phyloP scores from a whole-genome alignment of 129 eudicot genomes.

The Dittrichia graveolens region DNA sequence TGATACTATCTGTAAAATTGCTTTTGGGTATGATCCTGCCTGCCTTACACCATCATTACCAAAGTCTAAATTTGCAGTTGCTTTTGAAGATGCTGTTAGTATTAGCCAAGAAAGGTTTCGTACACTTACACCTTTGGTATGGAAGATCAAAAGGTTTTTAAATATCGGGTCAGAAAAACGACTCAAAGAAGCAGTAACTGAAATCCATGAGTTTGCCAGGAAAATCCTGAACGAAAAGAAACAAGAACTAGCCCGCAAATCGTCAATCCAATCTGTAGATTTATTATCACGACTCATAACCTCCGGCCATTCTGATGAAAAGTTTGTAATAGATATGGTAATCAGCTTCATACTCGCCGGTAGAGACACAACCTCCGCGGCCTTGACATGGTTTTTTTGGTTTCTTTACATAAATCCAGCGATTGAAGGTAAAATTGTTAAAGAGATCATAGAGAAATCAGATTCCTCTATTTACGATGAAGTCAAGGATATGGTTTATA shows the following conservation, averaged over 20 bases:
- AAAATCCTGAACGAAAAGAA: conserved; percentile 28
- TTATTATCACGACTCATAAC: conserved; percentile 28
- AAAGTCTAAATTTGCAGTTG: conserved; percentile 29
- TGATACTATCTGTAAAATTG: conserved; percentile 34
- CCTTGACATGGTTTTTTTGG: conserved; percentile 40
- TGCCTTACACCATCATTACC: conserved; percentile 33
- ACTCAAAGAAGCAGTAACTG: conserved; percentile 25
- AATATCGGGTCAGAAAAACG: conserved; percentile 33
- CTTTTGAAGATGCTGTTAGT: conserved; percentile 36
- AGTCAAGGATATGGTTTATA: conserved; percentile 39
- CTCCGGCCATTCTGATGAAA: conserved; percentile 54
- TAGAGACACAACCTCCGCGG: conserved; percentile 38
- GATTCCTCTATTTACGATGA: conserved; percentile 33
- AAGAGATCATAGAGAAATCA: conserved; percentile 27
- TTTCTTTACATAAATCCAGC: conserved; percentile 25
- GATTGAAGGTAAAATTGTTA: conserved; percentile 20
- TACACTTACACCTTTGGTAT: conserved; percentile 37
- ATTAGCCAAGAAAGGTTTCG: conserved; percentile 26
- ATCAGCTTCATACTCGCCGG: conserved; percentile 64
- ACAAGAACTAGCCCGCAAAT: not conserved
- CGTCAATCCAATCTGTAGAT: conserved; percentile 21
- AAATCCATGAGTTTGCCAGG: conserved; percentile 27
- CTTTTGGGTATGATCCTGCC: conserved; percentile 35
- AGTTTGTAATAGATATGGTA: conserved; percentile 47
- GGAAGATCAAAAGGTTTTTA: conserved; percentile 47